Evolutionary conservation across 306 rosid species (phyloP).

Genomic region (Quillaja saponaria): DNA sequence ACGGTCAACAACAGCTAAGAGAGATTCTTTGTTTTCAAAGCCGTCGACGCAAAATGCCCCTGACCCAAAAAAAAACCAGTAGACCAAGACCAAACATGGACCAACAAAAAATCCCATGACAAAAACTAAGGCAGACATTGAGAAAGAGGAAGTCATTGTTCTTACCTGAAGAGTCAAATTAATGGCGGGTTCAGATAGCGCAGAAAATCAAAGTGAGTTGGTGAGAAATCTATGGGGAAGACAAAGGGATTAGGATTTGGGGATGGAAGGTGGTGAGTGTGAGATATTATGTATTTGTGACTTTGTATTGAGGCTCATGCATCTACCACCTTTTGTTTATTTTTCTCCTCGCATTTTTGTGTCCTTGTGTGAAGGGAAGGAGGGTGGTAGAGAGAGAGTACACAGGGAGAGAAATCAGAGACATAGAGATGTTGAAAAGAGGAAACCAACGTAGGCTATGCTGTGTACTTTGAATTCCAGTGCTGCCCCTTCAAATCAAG

Average conservation of each 20-base stretch:
- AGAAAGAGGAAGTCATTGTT: slow-evolving; percentile 34
- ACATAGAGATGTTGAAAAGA: slow-evolving; percentile 30
- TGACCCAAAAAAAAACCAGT: slow-evolving; percentile 39
- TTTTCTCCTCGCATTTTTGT: slow-evolving; percentile 18
- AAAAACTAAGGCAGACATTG: slow-evolving; percentile 7
- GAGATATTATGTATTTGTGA: slow-evolving; percentile 38
- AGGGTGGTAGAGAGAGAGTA: slow-evolving; percentile 36
- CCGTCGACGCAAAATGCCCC: slow-evolving; percentile 63
- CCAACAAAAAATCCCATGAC: slow-evolving; percentile 13
- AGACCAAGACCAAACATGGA: slow-evolving; percentile 32
- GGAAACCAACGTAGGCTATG: slow-evolving; percentile 36
- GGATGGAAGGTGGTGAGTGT: slow-evolving; percentile 60
- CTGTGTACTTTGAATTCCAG: slow-evolving; percentile 44
- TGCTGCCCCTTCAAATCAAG: slow-evolving; percentile 42
- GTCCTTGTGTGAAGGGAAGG: slow-evolving; percentile 34
- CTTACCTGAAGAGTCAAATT: slow-evolving; percentile 46
- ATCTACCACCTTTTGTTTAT: slow-evolving; percentile 85
- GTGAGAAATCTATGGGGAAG: slow-evolving; percentile 30
- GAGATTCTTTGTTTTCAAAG: slow-evolving; percentile 19
- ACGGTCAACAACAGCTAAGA: slow-evolving; percentile 28
- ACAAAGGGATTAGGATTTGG: slow-evolving; percentile 35
- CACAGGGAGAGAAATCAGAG: slow-evolving; percentile 41
- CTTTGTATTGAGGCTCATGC: slow-evolving; percentile 72
- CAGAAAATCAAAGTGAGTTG: slow-evolving; percentile 28
- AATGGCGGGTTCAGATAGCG: slow-evolving; percentile 32